phyloP scores from a whole-genome alignment of 2,329 filamentous ascomycete species.

The Aotearoamyces nothofagi region DNA sequence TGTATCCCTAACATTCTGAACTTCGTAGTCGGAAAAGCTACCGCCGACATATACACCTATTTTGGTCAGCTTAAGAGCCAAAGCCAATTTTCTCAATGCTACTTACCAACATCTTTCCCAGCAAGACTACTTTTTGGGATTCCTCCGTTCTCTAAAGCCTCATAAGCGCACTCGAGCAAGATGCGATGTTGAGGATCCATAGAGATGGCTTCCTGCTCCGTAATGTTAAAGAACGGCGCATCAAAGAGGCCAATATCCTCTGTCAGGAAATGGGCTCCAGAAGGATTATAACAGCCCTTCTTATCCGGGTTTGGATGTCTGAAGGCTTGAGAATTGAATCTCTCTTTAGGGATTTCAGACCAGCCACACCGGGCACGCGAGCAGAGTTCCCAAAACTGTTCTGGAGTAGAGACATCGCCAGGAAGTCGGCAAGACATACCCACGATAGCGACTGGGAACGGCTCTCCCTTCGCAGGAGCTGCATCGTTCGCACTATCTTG shows the following conservation, averaged over 20 bases:
- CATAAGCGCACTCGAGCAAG: constrained; percentile 4
- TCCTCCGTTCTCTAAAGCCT: constrained; percentile 6
- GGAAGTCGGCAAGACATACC: constrained; percentile 20
- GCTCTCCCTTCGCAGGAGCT: neutral
- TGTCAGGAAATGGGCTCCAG: constrained; percentile 5
- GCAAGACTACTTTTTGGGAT: constrained; percentile 1
- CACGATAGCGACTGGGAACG: neutral
- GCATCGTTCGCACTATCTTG: too few relatives aligned
- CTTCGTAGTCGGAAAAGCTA: constrained; percentile 5
- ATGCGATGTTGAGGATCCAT: constrained; percentile 6
- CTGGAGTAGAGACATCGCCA: constrained; percentile 18
- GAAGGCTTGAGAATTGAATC: constrained; percentile 5
- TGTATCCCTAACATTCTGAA: constrained; percentile 8
- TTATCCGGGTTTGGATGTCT: neutral
- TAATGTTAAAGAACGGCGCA: constrained; percentile 7
- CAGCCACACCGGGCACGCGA: constrained; percentile 17
- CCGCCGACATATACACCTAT: constrained; percentile 8
- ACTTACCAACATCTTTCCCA: too few relatives aligned
- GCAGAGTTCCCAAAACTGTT: constrained; percentile 20
- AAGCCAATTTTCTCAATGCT: too few relatives aligned
- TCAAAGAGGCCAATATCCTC: constrained; percentile 7
- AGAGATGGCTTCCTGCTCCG: constrained; percentile 6
- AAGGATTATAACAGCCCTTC: neutral
- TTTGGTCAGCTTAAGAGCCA: too few relatives aligned
- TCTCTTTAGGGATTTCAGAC: constrained; percentile 9